Percentiles rank a stretch among this genome's conserved stretches.
phyloP scores from a whole-genome alignment of 1,284 basidiomycete genomes.

The Wallemia ichthyophaga region DNA sequence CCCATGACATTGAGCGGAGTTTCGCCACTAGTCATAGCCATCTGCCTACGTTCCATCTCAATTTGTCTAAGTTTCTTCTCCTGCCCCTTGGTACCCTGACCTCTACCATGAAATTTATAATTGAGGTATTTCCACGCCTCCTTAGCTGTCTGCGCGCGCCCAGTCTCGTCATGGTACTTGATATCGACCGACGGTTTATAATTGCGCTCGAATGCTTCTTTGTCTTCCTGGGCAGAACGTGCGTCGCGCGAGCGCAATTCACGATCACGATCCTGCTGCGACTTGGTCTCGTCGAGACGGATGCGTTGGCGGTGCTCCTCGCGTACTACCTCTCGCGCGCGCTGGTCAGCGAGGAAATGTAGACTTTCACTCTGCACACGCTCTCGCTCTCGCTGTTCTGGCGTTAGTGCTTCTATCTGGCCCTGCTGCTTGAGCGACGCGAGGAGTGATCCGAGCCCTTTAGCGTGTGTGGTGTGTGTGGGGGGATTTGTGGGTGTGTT shows the following conservation, averaged over 20 bases:
- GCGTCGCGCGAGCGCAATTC: conserved; percentile 75
- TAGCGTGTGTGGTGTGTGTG: no score
- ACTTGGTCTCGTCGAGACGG: conserved; percentile 43
- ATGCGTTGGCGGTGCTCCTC: conserved; percentile 45
- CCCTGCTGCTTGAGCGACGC: conserved; percentile 73
- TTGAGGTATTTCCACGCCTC: conserved; percentile 90
- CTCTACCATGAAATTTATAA: conserved; percentile 88
- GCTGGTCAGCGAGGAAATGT: conserved; percentile 62
- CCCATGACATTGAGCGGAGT: conserved; percentile 71
- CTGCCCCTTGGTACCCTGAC: conserved; percentile 71
- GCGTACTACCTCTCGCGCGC: conserved; percentile 38
- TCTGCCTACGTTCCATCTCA: conserved; percentile 66
- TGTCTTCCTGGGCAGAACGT: conserved; percentile 50
- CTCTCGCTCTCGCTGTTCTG: conserved; percentile 49
- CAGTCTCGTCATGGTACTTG: conserved; percentile 87
- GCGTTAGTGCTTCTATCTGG: conserved; percentile 33
- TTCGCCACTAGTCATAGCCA: conserved; percentile 68
- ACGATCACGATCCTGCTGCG: conserved; percentile 78
- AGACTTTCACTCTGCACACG: conserved; percentile 54
- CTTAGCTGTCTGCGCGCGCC: conserved; percentile 60
- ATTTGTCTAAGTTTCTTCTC: conserved; percentile 82
- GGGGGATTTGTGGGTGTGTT: no score
- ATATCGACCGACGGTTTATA: conserved; percentile 96
- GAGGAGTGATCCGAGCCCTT: conserved; percentile 64
- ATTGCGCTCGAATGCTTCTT: conserved; percentile 48